Percentiles rank a stretch among this genome's conserved stretches.
phyloP scores from a whole-genome alignment of 768 basidiomycete genomes.

The Chalciporus pseudorubinellus region DNA sequence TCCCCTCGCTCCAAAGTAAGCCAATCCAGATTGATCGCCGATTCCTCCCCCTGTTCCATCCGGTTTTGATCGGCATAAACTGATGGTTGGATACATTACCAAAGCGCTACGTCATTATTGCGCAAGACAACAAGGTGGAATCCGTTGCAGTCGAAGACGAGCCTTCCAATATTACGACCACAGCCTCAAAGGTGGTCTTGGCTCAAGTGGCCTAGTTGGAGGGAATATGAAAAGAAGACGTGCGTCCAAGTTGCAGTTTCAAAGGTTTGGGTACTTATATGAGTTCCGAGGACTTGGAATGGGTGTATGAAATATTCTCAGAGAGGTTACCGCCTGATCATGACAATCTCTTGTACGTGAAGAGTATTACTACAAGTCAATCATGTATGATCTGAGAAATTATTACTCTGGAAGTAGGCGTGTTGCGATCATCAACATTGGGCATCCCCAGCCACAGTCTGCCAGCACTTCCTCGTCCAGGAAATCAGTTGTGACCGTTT shows the following conservation, averaged over 20 bases:
- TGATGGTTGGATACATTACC: background rate
- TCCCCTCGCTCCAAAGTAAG: slow-evolving; percentile 63
- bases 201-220: slow-evolving; percentile 26
- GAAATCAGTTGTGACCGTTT: too few species aligned
- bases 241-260: background rate
- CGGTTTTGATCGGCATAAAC: background rate
- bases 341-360: too few species aligned
- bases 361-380: too few species aligned
- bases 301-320: background rate
- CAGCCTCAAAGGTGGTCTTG: slow-evolving; percentile 49
- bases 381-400: background rate
- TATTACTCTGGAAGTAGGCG: too few species aligned
- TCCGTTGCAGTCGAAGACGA: slow-evolving; percentile 52
- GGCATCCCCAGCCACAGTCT: too few species aligned
- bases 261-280: too few species aligned
- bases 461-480: too few species aligned
- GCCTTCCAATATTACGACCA: slow-evolving; percentile 47
- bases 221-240: background rate
- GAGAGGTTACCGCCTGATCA: too few species aligned
- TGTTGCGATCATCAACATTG: too few species aligned
- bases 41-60: background rate
- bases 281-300: too few species aligned
- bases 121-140: slow-evolving; percentile 56
- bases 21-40: too few species aligned
- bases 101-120: slow-evolving; percentile 55